A percentile compares a stretch with the other conserved stretches of the same genome.
Conservation (phyloP, 106 monocot species). For the Xerophyta viscosa region DNA sequence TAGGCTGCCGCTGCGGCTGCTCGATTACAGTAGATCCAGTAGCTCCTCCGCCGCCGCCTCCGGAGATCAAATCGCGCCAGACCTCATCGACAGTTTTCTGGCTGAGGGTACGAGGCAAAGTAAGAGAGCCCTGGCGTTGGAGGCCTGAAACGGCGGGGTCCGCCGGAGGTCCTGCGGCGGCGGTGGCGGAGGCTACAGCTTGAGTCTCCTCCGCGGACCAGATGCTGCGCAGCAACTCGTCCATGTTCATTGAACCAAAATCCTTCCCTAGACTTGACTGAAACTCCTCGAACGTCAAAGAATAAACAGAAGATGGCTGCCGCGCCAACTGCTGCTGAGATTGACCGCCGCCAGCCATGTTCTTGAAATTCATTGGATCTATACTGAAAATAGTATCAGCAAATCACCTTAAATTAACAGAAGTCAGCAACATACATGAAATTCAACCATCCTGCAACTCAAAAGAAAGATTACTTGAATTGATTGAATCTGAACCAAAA, state of each 20-base stretch:
- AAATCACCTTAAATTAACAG: too few species aligned
- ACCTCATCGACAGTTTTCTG: slow-evolving; percentile 86
- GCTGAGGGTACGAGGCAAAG: slow-evolving; percentile 37
- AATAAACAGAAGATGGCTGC: slow-evolving; percentile 48
- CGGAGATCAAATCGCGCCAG: slow-evolving; percentile 51
- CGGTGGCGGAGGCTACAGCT: slow-evolving; percentile 29
- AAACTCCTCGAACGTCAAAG: slow-evolving; percentile 71
- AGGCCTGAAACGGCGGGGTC: slow-evolving; percentile 2
- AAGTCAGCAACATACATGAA: too few species aligned
- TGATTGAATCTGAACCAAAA: too few species aligned
- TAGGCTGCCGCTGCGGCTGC: slow-evolving; percentile 34
- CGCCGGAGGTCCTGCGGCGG: neutral
- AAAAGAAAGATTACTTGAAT: too few species aligned
- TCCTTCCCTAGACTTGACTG: slow-evolving; percentile 68
- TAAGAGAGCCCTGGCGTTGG: slow-evolving; percentile 34
- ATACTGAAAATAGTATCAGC: too few species aligned
- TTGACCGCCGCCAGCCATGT: too few species aligned
- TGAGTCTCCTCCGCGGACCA: slow-evolving; percentile 81
- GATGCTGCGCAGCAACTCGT: slow-evolving; percentile 67
- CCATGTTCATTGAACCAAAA: slow-evolving; percentile 95
- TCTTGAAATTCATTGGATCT: too few species aligned
- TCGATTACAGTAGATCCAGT: too few species aligned
- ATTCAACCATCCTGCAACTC: too few species aligned
- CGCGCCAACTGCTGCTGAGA: too few species aligned
- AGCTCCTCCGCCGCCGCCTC: too few species aligned